Base-by-base conservation (phyloP, 345 rosid genomes). In the Garcia nutans region DNA sequence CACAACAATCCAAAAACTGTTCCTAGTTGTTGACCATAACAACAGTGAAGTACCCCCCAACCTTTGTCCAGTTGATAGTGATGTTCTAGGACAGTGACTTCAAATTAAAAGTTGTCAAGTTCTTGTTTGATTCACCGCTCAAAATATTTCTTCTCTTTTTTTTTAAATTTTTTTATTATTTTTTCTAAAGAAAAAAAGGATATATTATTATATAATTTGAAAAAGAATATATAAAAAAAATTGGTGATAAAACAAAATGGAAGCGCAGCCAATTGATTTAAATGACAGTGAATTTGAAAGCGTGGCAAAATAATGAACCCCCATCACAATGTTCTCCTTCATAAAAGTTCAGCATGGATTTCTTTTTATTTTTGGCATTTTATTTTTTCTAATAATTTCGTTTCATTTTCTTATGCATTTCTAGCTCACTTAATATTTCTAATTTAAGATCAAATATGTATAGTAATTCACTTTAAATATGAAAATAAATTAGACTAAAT, bases 61-160 rank as follows among this genome's bases (percentile, higher is more conserved):
- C 16, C 9, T 2, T 15, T 59, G 59, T 72, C 82, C 19, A 74
- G 0, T 5, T 75, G 84, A 72, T 5, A 26, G 82, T 70, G 80
- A 77, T 54, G 64, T 77, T 72, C 81, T 5, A 58, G 19, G 85
- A 85, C 20, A 62, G 70, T 17, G 87, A 85, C 82, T 17, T 57
- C 23, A 23, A 15, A 59, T 45, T 1, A 11, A 28, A 57, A 22
- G 23, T 24, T 33, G n/a, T 22, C 20, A 52, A 41, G 12, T 76
- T 31, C 55, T 67, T 60, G 42, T 33, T 28, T 17, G 0, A 11
- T 71, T 41, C 54, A 50, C 57, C 19, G 23, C 8, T 54, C 22
- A 54, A 52, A 9, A n/a, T n/a, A n/a, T n/a, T n/a, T n/a, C n/a
- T n/a, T n/a, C n/a, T 50, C 15, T 11, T 50, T 50, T 49, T 12